Conservation (phyloP, 805 yeast species). For the Candida tallmaniae region DNA sequence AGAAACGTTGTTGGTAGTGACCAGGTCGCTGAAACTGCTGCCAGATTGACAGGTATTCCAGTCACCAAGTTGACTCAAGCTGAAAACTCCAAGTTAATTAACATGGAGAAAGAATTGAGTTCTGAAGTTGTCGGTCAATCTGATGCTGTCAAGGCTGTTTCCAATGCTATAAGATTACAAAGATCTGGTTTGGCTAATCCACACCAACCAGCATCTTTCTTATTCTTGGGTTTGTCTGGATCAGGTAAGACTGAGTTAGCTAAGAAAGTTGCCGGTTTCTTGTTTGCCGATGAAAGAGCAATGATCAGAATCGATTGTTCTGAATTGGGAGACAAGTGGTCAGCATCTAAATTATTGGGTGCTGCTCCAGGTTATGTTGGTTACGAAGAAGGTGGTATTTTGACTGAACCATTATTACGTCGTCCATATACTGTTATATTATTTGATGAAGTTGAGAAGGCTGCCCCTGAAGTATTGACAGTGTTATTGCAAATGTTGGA, state of each 20-base stretch:
- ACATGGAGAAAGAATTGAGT: conserved; percentile 86
- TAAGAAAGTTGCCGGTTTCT: conserved; percentile 91
- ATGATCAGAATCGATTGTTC: conserved; percentile 98
- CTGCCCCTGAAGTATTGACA: conserved; percentile 96
- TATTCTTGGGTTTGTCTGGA: conserved; percentile 93
- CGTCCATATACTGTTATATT: conserved; percentile 94
- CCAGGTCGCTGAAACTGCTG: conserved; percentile 94
- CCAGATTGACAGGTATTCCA: conserved; percentile 94
- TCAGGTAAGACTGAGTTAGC: conserved; percentile 99
- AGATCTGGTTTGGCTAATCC: conserved; percentile 97
- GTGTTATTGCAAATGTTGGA: conserved; percentile 88
- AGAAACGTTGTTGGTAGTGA: conserved; percentile 90
- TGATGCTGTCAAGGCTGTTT: conserved; percentile 93
- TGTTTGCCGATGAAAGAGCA: conserved; percentile 93
- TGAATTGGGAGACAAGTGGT: conserved; percentile 91
- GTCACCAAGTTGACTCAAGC: conserved; percentile 92
- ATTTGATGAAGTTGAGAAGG: conserved; percentile 97
- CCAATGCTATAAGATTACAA: conserved; percentile 88
- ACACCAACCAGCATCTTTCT: conserved; percentile 91
- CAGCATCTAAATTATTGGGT: conserved; percentile 91
- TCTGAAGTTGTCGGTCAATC: conserved; percentile 89
- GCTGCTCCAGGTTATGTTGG: conserved; percentile 96
- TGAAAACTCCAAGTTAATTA: conserved; percentile 88
- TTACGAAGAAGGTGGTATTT: conserved; percentile 94
- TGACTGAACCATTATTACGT: conserved; percentile 87